Conservation (phyloP, 257 asterid genomes). For the Leonotis leonurus region DNA sequence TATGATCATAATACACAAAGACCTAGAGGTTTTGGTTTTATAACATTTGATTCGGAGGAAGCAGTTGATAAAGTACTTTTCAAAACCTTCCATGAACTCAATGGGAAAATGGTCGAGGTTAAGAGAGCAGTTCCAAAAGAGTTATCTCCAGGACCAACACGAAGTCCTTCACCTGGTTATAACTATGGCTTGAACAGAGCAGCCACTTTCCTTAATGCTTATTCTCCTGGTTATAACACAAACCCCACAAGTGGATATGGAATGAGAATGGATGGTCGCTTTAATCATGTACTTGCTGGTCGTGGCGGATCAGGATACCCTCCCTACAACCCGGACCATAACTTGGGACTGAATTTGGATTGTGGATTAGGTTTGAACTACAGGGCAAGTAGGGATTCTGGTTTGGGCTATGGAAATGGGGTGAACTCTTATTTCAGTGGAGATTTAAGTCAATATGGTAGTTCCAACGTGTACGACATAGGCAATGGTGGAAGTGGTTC, state of each 20-base stretch:
- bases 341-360: constrained; percentile 39
- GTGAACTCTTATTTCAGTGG: constrained; percentile 37
- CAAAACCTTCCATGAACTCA: constrained; percentile 43
- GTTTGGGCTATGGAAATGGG: constrained; percentile 46
- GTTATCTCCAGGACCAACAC: constrained; percentile 26
- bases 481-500: constrained; percentile 46
- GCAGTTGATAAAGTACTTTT: constrained; percentile 38
- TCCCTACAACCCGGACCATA: constrained; percentile 43
- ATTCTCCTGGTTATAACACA: constrained; percentile 39
- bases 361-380: constrained; percentile 38
- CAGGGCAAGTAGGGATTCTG: constrained; percentile 34
- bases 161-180: constrained; percentile 27
- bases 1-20: constrained; percentile 49
- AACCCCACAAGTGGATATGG: constrained; percentile 39
- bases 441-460: constrained; percentile 33
- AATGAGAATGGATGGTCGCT: constrained; percentile 49
- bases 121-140: constrained; percentile 45
- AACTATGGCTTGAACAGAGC: constrained; percentile 47
- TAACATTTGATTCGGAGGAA: constrained; percentile 43
- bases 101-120: constrained; percentile 51
- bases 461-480: constrained; percentile 33
- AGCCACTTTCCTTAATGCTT: constrained; percentile 39
- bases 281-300: constrained; percentile 51
- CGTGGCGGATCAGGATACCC: constrained; percentile 63
- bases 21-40: constrained; percentile 50